Conservation (phyloP, 2,329 filamentous ascomycete species). For the Verruconis gallopava region DNA sequence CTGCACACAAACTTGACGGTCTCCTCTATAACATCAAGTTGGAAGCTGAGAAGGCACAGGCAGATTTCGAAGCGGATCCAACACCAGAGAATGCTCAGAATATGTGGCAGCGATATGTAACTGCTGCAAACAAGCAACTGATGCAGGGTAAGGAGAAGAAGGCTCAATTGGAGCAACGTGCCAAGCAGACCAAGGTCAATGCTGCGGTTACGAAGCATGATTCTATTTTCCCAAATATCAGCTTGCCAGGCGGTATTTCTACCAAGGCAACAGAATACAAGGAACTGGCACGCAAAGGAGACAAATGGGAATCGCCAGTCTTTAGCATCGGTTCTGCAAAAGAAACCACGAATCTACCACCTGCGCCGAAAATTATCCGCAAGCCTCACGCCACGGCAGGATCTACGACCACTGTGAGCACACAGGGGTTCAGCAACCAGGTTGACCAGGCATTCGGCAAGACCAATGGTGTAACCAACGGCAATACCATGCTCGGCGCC, state of each 20-base stretch:
- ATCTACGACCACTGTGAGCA: background rate
- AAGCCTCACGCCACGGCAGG: conserved; percentile 6
- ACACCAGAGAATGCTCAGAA: conserved; percentile 64
- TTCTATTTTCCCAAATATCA: conserved; percentile 81
- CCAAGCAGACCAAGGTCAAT: conserved; percentile 62
- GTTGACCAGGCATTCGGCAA: conserved; percentile 8
- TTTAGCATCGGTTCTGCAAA: conserved; percentile 74
- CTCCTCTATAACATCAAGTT: conserved; percentile 65
- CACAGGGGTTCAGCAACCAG: conserved; percentile 2
- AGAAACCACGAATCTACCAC: conserved; percentile 59
- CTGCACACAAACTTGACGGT: conserved; percentile 61
- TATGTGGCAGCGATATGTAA: conserved; percentile 75
- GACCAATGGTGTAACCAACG: background rate
- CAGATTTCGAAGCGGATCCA: conserved; percentile 47
- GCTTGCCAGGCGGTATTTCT: conserved; percentile 76
- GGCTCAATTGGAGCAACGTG: conserved; percentile 34
- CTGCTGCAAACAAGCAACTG: conserved; percentile 59
- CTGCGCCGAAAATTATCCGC: conserved; percentile 12
- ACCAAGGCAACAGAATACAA: conserved; percentile 91
- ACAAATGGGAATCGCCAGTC: conserved; percentile 88
- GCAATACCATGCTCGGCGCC: background rate
- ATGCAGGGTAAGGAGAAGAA: conserved; percentile 69
- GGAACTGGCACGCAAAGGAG: conserved; percentile 73
- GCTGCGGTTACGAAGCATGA: conserved; percentile 77
- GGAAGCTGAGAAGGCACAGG: conserved; percentile 62